These are phyloP conservation scores for Chrysanthemum makinoi DNA, from an alignment of 129 eudicot species.

Conservation along the genomic window DNA sequence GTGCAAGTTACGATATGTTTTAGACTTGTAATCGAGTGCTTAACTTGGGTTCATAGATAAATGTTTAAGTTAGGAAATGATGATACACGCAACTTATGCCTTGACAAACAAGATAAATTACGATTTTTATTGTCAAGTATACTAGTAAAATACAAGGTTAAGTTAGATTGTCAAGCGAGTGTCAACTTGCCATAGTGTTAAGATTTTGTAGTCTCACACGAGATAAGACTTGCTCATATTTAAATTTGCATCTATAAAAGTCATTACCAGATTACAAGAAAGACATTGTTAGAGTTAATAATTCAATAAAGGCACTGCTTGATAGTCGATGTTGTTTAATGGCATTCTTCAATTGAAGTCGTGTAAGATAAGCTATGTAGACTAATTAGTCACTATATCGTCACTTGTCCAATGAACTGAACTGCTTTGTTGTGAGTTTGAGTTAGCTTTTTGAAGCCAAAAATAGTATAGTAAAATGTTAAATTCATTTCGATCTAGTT, in stretches of 20 bases:
- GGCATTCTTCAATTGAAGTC: no score
- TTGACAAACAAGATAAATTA: neutral
- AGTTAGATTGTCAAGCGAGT: neutral
- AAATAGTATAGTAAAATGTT: no score
- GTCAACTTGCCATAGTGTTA: conserved; percentile 8
- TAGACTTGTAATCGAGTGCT: conserved; percentile 12
- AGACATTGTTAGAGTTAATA: no score
- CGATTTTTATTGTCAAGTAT: conserved; percentile 2
- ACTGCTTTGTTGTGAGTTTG: no score
- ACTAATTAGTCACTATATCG: no score
- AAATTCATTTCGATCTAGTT: no score
- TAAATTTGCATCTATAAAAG: neutral
- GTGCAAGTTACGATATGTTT: neutral
- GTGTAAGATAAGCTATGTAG: no score
- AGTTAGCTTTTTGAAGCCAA: no score
- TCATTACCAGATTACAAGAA: no score
- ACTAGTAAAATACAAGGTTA: neutral
- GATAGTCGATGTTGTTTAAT: no score
- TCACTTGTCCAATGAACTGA: no score
- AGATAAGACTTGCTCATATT: conserved; percentile 9
- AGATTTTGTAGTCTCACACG: neutral
- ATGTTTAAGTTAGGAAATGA: conserved; percentile 8
- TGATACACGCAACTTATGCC: neutral
- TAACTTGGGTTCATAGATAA: neutral
- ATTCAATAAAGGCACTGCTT: no score